These are phyloP conservation scores for Cerioporus squamosus DNA, from an alignment of 1,284 basidiomycete genomes.

Conservation along the genomic window DNA sequence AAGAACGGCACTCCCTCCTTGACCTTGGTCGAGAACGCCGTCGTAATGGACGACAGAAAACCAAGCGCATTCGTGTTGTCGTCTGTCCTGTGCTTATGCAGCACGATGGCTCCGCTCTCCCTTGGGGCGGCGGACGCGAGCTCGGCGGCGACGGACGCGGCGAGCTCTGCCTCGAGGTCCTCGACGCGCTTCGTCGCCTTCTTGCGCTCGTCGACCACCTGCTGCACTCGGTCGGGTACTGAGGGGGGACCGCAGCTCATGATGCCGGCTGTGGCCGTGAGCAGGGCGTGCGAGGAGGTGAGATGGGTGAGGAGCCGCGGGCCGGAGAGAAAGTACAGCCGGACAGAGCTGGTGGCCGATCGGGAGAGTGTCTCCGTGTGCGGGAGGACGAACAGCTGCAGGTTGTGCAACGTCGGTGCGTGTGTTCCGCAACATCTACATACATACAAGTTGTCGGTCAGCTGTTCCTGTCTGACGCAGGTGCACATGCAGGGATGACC, in stretches of 20 bases:
- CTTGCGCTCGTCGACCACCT: slow-evolving; percentile 69
- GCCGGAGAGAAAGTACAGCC: slow-evolving; percentile 83
- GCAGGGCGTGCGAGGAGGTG: slow-evolving; percentile 53
- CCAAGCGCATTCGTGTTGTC: slow-evolving; percentile 63
- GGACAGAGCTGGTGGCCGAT: slow-evolving; percentile 57
- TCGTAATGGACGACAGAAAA: slow-evolving; percentile 62
- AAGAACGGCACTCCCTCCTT: slow-evolving; percentile 41
- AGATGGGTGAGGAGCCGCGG: slow-evolving; percentile 73
- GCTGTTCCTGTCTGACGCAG: background rate
- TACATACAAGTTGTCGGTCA: background rate
- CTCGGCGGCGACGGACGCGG: slow-evolving; percentile 55
- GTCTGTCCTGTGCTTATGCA: slow-evolving; percentile 62
- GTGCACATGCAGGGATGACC: background rate
- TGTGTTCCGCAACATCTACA: slow-evolving; percentile 88
- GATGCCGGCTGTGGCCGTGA: slow-evolving; percentile 59
- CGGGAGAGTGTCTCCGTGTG: slow-evolving; percentile 65
- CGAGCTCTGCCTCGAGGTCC: slow-evolving; percentile 72
- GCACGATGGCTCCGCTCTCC: slow-evolving; percentile 34
- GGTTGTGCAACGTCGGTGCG: slow-evolving; percentile 69
- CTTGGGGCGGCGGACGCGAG: slow-evolving; percentile 29
- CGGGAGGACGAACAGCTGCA: slow-evolving; percentile 74
- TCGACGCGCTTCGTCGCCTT: slow-evolving; percentile 64
- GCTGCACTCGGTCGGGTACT: slow-evolving; percentile 70
- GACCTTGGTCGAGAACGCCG: slow-evolving; percentile 44
- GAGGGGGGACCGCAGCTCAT: slow-evolving; percentile 69